A percentile compares a stretch with the other conserved stretches of the same genome.
Evolutionary conservation across 305 asterid genomes (phyloP).

Genomic region (Fraxinus paxiana): DNA sequence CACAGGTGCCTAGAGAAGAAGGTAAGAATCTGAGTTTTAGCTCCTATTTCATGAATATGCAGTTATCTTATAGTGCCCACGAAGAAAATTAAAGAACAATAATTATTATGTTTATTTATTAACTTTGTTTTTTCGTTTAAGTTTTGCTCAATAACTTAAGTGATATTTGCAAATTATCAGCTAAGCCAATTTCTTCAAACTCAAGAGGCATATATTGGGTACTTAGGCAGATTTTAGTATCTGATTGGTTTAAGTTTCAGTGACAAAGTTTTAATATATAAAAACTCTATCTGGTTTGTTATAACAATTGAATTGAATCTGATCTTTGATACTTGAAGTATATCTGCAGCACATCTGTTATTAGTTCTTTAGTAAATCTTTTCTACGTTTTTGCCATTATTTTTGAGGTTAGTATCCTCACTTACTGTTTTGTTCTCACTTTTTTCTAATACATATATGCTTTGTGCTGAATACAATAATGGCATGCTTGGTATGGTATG

Average conservation of each 20-base stretch:
- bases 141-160: neutral
- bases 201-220: neutral
- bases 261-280: too few relatives aligned
- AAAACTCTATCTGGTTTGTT: too few relatives aligned
- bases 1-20: conserved; percentile 55
- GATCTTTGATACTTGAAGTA: too few relatives aligned
- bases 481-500: neutral
- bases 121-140: neutral
- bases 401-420: neutral
- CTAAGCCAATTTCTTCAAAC: neutral
- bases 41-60: neutral
- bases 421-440: neutral
- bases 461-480: neutral
- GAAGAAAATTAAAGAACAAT: neutral
- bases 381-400: neutral
- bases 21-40: conserved; percentile 28
- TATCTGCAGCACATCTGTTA: too few relatives aligned
- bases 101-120: neutral
- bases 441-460: neutral
- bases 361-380: neutral
- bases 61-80: neutral
- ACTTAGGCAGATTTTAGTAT: neutral
- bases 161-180: neutral
- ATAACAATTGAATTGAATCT: too few relatives aligned
- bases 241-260: neutral